Evolutionary conservation across 2,329 filamentous ascomycete genomes (phyloP).

Genomic region (Thelonectria blattea): DNA sequence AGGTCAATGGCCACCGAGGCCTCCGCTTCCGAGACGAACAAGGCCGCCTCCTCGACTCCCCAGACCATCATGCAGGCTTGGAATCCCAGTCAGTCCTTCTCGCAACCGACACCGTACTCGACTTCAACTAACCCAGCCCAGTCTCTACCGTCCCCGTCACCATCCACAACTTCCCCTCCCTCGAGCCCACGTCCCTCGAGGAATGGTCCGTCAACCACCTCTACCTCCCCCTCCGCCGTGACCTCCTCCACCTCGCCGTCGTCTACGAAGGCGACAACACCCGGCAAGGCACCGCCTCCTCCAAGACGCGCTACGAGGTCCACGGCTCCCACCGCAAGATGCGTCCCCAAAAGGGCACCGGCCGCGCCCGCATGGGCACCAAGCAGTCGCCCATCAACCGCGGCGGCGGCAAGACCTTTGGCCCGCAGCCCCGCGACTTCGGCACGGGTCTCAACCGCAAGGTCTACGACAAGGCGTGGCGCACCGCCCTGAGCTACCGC

Average conservation of each 20-base stretch:
- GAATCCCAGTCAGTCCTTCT: constrained; percentile 50
- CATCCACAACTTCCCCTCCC: constrained; percentile 85
- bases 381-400: constrained; percentile 81
- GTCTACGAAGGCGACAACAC: constrained; percentile 91
- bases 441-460: constrained; percentile 82
- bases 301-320: constrained; percentile 83
- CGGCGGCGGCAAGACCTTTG: constrained; percentile 87
- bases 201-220: constrained; percentile 84
- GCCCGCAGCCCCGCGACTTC: constrained; percentile 93
- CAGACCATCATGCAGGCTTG: constrained; percentile 49
- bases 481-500: constrained; percentile 90
- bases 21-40: constrained; percentile 45
- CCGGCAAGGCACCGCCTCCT: constrained; percentile 83
- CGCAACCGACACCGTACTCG: not conserved
- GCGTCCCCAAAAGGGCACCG: constrained; percentile 84
- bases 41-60: constrained; percentile 38
- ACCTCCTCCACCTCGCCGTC: constrained; percentile 91
- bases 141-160: constrained; percentile 77
- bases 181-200: constrained; percentile 82
- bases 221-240: constrained; percentile 82
- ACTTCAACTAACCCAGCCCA: constrained; percentile 35
- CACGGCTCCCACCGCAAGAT: constrained; percentile 84
- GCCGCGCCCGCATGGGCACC: constrained; percentile 78
- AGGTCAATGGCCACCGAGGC: constrained; percentile 64
- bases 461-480: constrained; percentile 94